phyloP scores from a whole-genome alignment of 345 rosid genomes.

The Alliaria petiolata region DNA sequence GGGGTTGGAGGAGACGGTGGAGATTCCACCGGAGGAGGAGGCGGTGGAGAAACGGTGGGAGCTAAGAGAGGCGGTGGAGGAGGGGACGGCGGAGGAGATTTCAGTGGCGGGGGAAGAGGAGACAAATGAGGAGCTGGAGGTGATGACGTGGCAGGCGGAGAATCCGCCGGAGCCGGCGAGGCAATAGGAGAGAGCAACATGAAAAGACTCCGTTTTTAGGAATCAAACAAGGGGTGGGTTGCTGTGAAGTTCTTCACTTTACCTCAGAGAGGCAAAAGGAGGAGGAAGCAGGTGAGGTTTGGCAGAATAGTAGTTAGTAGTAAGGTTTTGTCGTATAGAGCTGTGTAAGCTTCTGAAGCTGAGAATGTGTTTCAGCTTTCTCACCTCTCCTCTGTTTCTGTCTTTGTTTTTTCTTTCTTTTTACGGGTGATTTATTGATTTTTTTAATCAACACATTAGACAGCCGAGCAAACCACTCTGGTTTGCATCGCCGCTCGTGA shows the following conservation, averaged over 20 bases:
- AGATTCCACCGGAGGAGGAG: neutral
- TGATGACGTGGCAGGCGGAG: constrained; percentile 18
- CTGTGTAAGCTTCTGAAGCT: constrained; percentile 19
- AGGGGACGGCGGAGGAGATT: constrained; percentile 14
- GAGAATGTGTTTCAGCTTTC: constrained; percentile 24
- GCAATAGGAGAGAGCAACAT: constrained; percentile 31
- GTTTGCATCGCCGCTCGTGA: constrained; percentile 18
- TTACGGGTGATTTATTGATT: neutral
- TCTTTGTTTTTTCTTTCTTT: neutral
- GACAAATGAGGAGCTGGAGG: constrained; percentile 15
- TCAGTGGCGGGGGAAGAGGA: constrained; percentile 12
- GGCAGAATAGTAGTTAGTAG: neutral
- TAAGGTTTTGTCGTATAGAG: constrained; percentile 26
- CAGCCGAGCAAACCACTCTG: constrained; percentile 24
- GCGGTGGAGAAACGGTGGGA: constrained; percentile 13
- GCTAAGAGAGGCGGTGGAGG: neutral
- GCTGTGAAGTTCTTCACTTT: neutral
- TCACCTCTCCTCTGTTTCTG: neutral
- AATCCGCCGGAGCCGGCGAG: constrained; percentile 21
- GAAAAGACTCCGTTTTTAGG: neutral
- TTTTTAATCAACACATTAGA: neutral
- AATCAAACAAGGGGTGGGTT: neutral
- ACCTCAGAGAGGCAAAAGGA: neutral
- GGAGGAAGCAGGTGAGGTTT: constrained; percentile 25
- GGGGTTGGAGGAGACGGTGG: neutral